Evolutionary conservation across 2,329 filamentous ascomycete species (phyloP), one percentile per base, ranked within the genome.

Genomic region (Madurella mycetomatis): DNA sequence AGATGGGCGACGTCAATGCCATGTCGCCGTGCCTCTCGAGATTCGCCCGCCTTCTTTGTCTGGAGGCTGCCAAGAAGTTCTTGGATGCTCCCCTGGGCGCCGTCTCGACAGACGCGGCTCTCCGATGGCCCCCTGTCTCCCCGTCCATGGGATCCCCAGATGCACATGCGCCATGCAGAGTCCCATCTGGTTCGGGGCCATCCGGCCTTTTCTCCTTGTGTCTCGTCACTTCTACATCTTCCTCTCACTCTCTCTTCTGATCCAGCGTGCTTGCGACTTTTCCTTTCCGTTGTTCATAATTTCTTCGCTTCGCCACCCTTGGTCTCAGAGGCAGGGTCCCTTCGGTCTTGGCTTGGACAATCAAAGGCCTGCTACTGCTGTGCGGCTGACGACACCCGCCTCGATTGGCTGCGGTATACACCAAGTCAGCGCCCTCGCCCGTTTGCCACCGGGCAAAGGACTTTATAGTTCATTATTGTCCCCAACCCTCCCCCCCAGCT

Each of bases 391-490:
- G 54, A 50, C 54, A 42, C 41, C 42, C 15, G 37, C 30, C 17
- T 46, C 16, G 34, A 19, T 30, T 34, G n/a, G 44, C 19, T 18
- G 15, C 16, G 31, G 45, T 48, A 47, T 50, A 50, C 37, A n/a
- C 30, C 55, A 12, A 44, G 15, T 37, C 51, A 57, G 5, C 45
- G 45, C 51, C 51, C 55, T 42, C 51, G 39, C 41, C 11, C 12
- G 19, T 13, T 16, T 40, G 31, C 42, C 51, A 39, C 32, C 34
- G 37, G n/a, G 7, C 12, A 15, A 34, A 15, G 16, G 34, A 18
- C 39, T 19, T 19, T 48, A 45, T 51, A 51, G 34, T 16, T 12
- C 15, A 16, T 4, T 8, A 25, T 4, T 17, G 11, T 40, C n/a
- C 8, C 32, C n/a, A 13, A n/a, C n/a, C n/a, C n/a, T n/a, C 9